Base-by-base conservation (phyloP, 2,329 filamentous ascomycete species). In the Arthrocladium fulminans region DNA sequence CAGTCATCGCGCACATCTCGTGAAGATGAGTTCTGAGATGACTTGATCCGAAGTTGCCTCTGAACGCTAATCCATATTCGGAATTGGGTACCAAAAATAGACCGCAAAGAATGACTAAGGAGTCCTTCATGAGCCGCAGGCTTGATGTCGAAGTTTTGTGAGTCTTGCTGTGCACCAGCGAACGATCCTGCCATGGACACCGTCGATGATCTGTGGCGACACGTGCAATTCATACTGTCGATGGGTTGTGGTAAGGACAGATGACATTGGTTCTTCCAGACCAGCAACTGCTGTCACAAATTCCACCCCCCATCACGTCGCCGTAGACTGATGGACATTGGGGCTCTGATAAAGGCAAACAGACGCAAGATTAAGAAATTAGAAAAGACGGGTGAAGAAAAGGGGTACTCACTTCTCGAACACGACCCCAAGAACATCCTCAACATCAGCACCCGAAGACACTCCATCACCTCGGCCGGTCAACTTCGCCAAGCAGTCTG, bases 351-450 rank as follows among this genome's bases (percentile, higher is more conserved):
- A 35, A 7, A 8, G 32, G 17, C 13, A 15, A 7, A 35, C 10
- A 15, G 6, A 15, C 44, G 17, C 12, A 35, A 39, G 20, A 32
- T 13, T 43, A 34, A 34, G n/a, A n/a, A n/a, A n/a, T 45, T 15
- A 35, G 32, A 57, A 45, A 49, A 23, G 23, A 24, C 29, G 39
- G 47, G 34, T 43, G 44, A 39, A 41, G 45, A 43, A 47, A 15
- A 35, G 48, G 29, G 45, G 34, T 29, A 78, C 79, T 73, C 70
- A 94, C 86, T 94, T 97, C 66, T 97, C 90, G 69, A 98, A 98
- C 3, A 98, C 89, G 19, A 98, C 89, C 0, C 92, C 92, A 38
- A 98, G 69, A 6, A 98, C 87, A 62, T 97, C 92, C 64, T 98
- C 90, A 13, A 97, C 88, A 65, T 97, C 90, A 2, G 88, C 55